Evolutionary conservation across 202 grass and related monocot species (phyloP), one percentile per base, ranked within the genome.

Genomic region (Dendrocalamus latiflorus): DNA sequence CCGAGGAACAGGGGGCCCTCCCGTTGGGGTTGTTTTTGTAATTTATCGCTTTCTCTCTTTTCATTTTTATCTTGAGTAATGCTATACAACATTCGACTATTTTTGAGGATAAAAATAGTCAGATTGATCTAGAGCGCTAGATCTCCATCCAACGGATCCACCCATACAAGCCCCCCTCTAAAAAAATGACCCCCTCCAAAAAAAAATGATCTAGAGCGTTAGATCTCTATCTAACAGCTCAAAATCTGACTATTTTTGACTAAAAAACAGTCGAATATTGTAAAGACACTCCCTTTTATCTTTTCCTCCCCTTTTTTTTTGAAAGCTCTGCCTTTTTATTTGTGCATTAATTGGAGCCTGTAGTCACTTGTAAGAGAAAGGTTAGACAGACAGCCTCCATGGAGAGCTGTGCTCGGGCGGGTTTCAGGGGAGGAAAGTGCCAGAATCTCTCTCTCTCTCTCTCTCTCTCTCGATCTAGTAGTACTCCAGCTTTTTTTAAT

Each of bases 31-130:
- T 65, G 70, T 56, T 72, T 86, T 86, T 73, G 83, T 89, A 85
- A 89, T 81, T 72, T 85, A 41, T 77, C 87, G 70, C 37, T 64
- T 71, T 85, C 48, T 89, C 72, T 84, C 64, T 38, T 84, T 74
- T 54, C 30, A 36, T 36, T 36, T 73, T n/a, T n/a, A n/a, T n/a
- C n/a, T n/a, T n/a, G n/a, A n/a, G n/a, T n/a, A n/a, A n/a, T n/a
- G n/a, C n/a, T n/a, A n/a, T n/a, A n/a, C n/a, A n/a, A n/a, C n/a
- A n/a, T n/a, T n/a, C n/a, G n/a, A n/a, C n/a, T n/a, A n/a, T n/a
- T n/a, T n/a, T n/a, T n/a, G n/a, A n/a, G n/a, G n/a, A n/a, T n/a
- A n/a, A n/a, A n/a, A n/a, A n/a, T n/a, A n/a, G n/a, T n/a, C n/a
- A n/a, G n/a, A n/a, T n/a, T n/a, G n/a, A n/a, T n/a, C n/a, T n/a